A percentile compares a stretch with the other conserved stretches of the same genome.
These are phyloP conservation scores for Trichoderma sp. DNA, from an alignment of 2,329 filamentous ascomycete genomes.

Conservation along the genomic window DNA sequence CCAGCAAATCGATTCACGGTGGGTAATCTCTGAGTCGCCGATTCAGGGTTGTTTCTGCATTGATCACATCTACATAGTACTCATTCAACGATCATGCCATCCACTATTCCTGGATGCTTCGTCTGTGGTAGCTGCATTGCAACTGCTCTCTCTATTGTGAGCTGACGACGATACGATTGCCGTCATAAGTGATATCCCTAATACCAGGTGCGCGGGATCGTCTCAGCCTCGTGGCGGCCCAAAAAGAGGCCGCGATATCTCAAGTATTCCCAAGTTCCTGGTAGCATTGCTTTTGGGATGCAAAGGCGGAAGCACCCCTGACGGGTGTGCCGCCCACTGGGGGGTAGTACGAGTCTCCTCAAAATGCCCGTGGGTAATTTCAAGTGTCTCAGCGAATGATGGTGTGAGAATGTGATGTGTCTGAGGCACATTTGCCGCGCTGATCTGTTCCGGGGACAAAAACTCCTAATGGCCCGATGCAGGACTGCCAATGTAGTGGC, in stretches of 20 bases:
- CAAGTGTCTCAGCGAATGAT: constrained; percentile 3
- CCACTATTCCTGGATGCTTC: background rate
- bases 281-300: background rate
- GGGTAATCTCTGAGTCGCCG: background rate
- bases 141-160: background rate
- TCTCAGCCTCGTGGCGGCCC: constrained; percentile 1
- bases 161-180: background rate
- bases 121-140: background rate
- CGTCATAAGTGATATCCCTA: constrained; percentile 4
- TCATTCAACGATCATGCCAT: no score
- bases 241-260: background rate
- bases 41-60: background rate
- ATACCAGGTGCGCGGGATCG: constrained; percentile 7
- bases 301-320: background rate
- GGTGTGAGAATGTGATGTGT: constrained; percentile 14
- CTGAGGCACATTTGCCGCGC: constrained; percentile 10
- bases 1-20: background rate
- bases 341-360: background rate
- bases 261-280: background rate
- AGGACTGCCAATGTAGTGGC: background rate
- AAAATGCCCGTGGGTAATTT: constrained; percentile 4
- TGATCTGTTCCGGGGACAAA: constrained; percentile 6
- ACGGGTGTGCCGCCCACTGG: background rate
- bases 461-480: background rate
- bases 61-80: background rate